Evolutionary conservation across 2,329 filamentous ascomycete species (phyloP).

Genomic region (Pseudogymnoascus sp.): DNA sequence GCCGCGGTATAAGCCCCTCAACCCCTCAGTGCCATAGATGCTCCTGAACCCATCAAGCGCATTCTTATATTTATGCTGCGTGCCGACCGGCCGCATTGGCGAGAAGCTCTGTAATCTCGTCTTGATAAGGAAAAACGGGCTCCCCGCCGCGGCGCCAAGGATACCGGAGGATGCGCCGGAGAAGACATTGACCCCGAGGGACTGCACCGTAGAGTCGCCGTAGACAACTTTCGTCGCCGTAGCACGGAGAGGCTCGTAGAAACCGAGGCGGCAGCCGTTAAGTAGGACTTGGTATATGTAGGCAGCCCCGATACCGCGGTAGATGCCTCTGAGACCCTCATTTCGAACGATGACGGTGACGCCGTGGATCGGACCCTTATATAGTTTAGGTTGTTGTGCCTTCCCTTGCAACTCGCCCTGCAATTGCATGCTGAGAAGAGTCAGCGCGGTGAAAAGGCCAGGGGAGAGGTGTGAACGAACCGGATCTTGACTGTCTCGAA

Average conservation of each 20-base stretch:
- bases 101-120: constrained; percentile 91
- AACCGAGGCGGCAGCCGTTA: constrained; percentile 91
- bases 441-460: constrained; percentile 4
- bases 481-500: constrained; percentile 99
- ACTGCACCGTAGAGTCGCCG: constrained; percentile 66
- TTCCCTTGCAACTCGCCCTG: constrained; percentile 92
- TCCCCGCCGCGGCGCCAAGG: constrained; percentile 84
- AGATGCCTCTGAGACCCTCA: constrained; percentile 76
- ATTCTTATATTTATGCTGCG: constrained; percentile 88
- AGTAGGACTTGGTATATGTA: constrained; percentile 95
- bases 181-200: constrained; percentile 85
- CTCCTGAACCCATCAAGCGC: constrained; percentile 72
- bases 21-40: constrained; percentile 70
- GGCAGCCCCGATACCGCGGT: constrained; percentile 82
- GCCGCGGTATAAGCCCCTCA: constrained; percentile 78
- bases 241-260: constrained; percentile 90
- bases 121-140: constrained; percentile 96
- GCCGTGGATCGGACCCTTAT: constrained; percentile 85
- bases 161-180: constrained; percentile 83
- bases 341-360: constrained; percentile 83
- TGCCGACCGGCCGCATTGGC: constrained; percentile 85
- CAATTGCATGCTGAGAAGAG: constrained; percentile 64
- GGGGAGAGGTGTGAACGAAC: constrained; percentile 37
- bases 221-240: constrained; percentile 61
- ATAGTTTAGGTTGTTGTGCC: constrained; percentile 75